Evolutionary conservation across 2,329 filamentous ascomycete species (phyloP).

Genomic region (Neofusicoccum laricinum): DNA sequence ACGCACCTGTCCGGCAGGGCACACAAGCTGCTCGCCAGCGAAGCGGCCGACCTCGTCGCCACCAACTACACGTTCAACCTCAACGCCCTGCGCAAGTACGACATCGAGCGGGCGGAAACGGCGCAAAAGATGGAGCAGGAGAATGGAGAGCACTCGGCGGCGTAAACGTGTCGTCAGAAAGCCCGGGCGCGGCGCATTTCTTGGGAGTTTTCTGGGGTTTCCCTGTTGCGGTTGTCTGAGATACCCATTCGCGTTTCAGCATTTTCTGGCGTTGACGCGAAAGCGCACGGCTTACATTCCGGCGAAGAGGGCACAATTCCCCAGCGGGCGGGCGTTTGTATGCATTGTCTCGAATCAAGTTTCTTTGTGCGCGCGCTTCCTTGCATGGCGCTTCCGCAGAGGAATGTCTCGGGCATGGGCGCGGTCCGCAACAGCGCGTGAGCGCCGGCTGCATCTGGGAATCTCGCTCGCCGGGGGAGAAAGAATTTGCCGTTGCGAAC

Average conservation of each 20-base stretch:
- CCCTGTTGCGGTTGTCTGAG: conserved; percentile 10
- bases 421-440: conserved; percentile 20
- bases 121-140: background rate
- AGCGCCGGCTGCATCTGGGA: conserved; percentile 35
- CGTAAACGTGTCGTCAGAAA: background rate
- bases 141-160: background rate
- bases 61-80: conserved; percentile 31
- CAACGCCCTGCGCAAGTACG: conserved; percentile 22
- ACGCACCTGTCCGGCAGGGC: conserved; percentile 33
- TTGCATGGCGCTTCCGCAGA: conserved; percentile 28
- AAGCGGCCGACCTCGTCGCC: conserved; percentile 32
- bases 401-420: conserved; percentile 34
- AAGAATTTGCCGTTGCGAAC: conserved; percentile 23
- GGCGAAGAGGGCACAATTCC: conserved; percentile 14
- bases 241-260: conserved; percentile 18
- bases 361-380: conserved; percentile 30
- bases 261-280: conserved; percentile 17
- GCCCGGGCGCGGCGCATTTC: conserved; percentile 5
- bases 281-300: conserved; percentile 14
- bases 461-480: conserved; percentile 10
- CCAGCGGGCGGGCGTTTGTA: conserved; percentile 15
- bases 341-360: conserved; percentile 17
- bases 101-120: background rate
- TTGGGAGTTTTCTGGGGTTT: background rate
- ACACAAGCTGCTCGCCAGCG: conserved; percentile 34